phyloP scores from a whole-genome alignment of 2,329 filamentous ascomycete genomes.

The Nigrospora osmanthi region DNA sequence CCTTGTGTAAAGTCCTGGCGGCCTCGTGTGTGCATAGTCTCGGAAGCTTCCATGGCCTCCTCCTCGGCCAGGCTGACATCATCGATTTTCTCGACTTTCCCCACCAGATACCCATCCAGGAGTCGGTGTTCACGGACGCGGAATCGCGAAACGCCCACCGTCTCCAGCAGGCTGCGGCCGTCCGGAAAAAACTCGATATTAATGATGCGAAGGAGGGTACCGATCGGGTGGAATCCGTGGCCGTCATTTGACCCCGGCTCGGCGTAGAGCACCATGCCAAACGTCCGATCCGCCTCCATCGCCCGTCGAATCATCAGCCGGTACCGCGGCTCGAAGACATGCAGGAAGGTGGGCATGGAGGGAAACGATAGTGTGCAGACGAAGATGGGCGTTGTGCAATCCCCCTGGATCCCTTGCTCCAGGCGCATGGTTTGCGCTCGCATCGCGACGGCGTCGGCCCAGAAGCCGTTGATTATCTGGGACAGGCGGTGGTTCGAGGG shows the following conservation, averaged over 20 bases:
- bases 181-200: constrained; percentile 68
- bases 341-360: constrained; percentile 74
- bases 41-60: constrained; percentile 64
- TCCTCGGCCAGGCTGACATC: constrained; percentile 79
- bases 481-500: constrained; percentile 56
- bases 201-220: constrained; percentile 70
- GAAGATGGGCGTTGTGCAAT: constrained; percentile 64
- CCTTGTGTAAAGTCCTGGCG: constrained; percentile 16
- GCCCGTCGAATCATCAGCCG: constrained; percentile 80
- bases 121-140: constrained; percentile 56
- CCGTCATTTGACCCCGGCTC: constrained; percentile 27
- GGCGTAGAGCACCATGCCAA: constrained; percentile 79
- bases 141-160: constrained; percentile 69
- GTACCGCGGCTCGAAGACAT: constrained; percentile 90
- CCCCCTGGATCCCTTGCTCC: constrained; percentile 50
- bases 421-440: constrained; percentile 46
- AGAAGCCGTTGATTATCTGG: constrained; percentile 59
- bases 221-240: constrained; percentile 58
- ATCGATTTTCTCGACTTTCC: constrained; percentile 67
- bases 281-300: constrained; percentile 64
- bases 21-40: constrained; percentile 36
- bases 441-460: constrained; percentile 54
- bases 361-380: constrained; percentile 79
- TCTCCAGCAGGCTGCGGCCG: constrained; percentile 75
- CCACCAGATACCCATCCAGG: constrained; percentile 72